Evolutionary conservation across 805 yeast species (phyloP).

Genomic region (Candida easanensis): DNA sequence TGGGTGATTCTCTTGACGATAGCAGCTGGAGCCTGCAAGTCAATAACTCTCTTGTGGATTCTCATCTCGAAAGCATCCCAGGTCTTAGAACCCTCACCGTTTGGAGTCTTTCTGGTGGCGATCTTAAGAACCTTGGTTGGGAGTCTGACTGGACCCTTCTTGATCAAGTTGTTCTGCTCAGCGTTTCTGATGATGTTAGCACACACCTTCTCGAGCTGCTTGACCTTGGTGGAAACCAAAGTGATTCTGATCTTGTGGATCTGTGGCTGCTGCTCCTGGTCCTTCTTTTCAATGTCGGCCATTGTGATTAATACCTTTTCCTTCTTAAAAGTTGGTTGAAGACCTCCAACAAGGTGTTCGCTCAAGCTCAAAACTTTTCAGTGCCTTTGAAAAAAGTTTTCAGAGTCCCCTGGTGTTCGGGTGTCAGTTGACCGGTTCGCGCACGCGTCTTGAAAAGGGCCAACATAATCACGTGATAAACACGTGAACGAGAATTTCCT

Average conservation of each 20-base stretch:
- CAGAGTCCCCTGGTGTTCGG: conserved; percentile 25
- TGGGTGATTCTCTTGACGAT: conserved; percentile 94
- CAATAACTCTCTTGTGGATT: conserved; percentile 99
- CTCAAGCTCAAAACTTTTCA: conserved; percentile 8
- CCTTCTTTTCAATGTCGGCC: conserved; percentile 85
- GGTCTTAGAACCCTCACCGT: conserved; percentile 99
- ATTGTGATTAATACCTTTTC: conserved; percentile 50
- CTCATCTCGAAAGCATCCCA: conserved; percentile 99
- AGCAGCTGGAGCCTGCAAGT: conserved; percentile 94
- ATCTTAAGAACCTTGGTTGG: conserved; percentile 98
- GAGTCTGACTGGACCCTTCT: conserved; percentile 99
- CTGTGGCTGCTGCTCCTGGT: conserved; percentile 76
- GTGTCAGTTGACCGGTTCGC: conserved; percentile 5
- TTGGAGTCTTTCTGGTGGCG: conserved; percentile 99
- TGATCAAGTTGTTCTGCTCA: conserved; percentile 72
- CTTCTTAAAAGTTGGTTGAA: conserved; percentile 28
- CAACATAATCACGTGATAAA: too few relatives aligned
- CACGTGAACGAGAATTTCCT: conserved; percentile 2
- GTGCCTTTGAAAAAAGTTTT: conserved; percentile 14
- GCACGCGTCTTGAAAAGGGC: too few relatives aligned
- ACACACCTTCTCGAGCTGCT: conserved; percentile 96
- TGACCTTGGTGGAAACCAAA: conserved; percentile 97
- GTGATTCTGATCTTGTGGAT: conserved; percentile 98
- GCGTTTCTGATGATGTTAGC: conserved; percentile 88
- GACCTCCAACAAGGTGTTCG: not conserved